Percentiles rank a stretch among this genome's conserved stretches.
phyloP scores from a whole-genome alignment of 2,329 filamentous ascomycete genomes.

The Kalmusia sp. region DNA sequence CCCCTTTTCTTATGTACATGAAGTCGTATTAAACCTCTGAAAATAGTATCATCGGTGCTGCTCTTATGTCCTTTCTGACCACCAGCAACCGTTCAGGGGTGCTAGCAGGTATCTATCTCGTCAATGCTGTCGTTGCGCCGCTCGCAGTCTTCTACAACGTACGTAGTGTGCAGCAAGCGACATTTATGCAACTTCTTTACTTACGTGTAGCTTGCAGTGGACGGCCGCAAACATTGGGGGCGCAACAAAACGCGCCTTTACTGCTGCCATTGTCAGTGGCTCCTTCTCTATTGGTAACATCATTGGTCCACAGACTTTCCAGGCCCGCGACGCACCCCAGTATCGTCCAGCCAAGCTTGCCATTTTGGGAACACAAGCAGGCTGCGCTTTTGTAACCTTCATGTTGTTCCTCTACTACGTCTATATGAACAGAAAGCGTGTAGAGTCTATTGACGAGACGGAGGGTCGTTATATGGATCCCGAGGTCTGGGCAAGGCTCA shows the following conservation, averaged over 20 bases:
- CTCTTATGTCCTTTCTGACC: slow-evolving; percentile 27
- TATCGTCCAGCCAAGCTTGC: slow-evolving; percentile 52
- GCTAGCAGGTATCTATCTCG: slow-evolving; percentile 28
- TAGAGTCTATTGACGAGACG: neutral
- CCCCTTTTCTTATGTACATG: too few species aligned
- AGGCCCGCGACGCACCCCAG: slow-evolving; percentile 19
- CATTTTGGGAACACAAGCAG: slow-evolving; percentile 42
- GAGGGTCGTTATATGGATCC: neutral
- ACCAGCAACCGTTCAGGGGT: slow-evolving; percentile 16
- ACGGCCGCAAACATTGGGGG: slow-evolving; percentile 30
- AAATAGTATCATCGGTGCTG: slow-evolving; percentile 15
- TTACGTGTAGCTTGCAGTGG: slow-evolving; percentile 6
- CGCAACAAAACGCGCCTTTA: slow-evolving; percentile 46
- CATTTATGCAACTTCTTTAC: neutral
- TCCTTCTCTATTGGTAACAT: slow-evolving; percentile 43
- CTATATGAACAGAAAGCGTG: slow-evolving; percentile 18
- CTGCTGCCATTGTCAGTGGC: slow-evolving; percentile 40
- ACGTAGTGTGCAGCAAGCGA: neutral
- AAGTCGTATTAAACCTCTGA: too few species aligned
- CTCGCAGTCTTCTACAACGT: slow-evolving; percentile 21
- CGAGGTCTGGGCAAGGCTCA: neutral
- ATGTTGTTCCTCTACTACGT: slow-evolving; percentile 21
- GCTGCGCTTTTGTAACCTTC: slow-evolving; percentile 26
- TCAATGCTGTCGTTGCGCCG: slow-evolving; percentile 24
- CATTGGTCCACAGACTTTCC: slow-evolving; percentile 39